phyloP scores from a whole-genome alignment of 2,329 filamentous ascomycete genomes.

The Chrysosporium queenslandicum region DNA sequence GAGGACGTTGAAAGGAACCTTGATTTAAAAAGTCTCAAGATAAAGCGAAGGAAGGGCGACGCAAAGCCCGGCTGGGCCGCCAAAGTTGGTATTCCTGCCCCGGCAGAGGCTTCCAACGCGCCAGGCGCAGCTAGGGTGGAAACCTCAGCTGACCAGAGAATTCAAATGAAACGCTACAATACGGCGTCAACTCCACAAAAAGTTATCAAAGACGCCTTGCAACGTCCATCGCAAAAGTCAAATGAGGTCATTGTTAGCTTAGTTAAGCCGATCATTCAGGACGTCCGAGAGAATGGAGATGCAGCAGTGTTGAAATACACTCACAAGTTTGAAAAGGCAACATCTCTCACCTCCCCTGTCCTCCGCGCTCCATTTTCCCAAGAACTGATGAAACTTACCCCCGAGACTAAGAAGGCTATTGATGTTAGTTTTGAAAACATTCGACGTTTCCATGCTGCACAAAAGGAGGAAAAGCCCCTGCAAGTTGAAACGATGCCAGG shows the following conservation, averaged over 20 bases:
- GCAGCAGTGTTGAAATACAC: constrained; percentile 84
- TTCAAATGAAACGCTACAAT: constrained; percentile 73
- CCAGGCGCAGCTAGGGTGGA: constrained; percentile 35
- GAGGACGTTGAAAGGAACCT: constrained; percentile 87
- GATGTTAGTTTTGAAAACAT: constrained; percentile 93
- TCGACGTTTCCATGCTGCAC: constrained; percentile 81
- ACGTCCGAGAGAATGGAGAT: constrained; percentile 74
- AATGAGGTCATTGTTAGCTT: constrained; percentile 90
- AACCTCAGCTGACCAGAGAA: constrained; percentile 48
- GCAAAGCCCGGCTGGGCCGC: constrained; percentile 89
- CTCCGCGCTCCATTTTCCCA: constrained; percentile 79
- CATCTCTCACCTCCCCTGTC: constrained; percentile 77
- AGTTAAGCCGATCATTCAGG: constrained; percentile 81
- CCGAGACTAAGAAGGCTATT: constrained; percentile 83
- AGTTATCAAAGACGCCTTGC: constrained; percentile 63
- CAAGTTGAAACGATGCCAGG: constrained; percentile 96
- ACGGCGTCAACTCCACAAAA: constrained; percentile 53
- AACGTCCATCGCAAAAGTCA: constrained; percentile 85
- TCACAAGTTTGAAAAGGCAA: constrained; percentile 96
- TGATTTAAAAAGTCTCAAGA: constrained; percentile 89
- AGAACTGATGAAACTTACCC: constrained; percentile 71
- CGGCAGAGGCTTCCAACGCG: constrained; percentile 20
- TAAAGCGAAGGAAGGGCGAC: constrained; percentile 84
- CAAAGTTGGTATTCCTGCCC: constrained; percentile 56
- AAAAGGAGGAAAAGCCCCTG: constrained; percentile 72